Conservation (phyloP, 495 filamentous ascomycete genomes). For the Neurospora sp. region DNA sequence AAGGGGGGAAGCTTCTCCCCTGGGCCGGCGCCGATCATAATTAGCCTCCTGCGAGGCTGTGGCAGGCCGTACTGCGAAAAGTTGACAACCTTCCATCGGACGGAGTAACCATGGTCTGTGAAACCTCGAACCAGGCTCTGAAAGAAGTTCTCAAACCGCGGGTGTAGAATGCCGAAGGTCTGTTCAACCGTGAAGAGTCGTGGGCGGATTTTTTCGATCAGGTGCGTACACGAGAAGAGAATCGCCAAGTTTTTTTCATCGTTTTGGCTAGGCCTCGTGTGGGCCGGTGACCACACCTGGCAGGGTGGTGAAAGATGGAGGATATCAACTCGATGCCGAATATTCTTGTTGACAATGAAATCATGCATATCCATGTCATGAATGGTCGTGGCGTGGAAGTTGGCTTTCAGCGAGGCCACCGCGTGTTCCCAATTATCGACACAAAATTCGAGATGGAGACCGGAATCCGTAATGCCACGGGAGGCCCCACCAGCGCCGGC, state of each 20-base stretch:
- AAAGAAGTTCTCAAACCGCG: conserved; percentile 43
- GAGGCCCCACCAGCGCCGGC: conserved; percentile 72
- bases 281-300: conserved; percentile 69
- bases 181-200: conserved; percentile 78
- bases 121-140: conserved; percentile 54
- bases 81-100: conserved; percentile 43
- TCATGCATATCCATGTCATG: conserved; percentile 37
- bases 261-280: conserved; percentile 52
- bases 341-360: conserved; percentile 26
- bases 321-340: conserved; percentile 48
- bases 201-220: conserved; percentile 53
- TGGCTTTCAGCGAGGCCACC: conserved; percentile 44
- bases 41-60: conserved; percentile 41
- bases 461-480: conserved; percentile 53
- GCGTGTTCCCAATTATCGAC: conserved; percentile 53
- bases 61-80: conserved; percentile 37
- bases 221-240: conserved; percentile 49
- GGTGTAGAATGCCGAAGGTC: conserved; percentile 53
- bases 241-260: conserved; percentile 68
- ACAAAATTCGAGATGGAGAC: conserved; percentile 47
- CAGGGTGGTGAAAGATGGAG: conserved; percentile 79
- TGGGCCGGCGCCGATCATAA: conserved; percentile 71
- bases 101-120: conserved; percentile 55
- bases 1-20: conserved; percentile 66
- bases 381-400: conserved; percentile 42